These are phyloP conservation scores for Phytophthora niederhauseri DNA, from an alignment of 352 stramenopile species.

Conservation along the genomic window DNA sequence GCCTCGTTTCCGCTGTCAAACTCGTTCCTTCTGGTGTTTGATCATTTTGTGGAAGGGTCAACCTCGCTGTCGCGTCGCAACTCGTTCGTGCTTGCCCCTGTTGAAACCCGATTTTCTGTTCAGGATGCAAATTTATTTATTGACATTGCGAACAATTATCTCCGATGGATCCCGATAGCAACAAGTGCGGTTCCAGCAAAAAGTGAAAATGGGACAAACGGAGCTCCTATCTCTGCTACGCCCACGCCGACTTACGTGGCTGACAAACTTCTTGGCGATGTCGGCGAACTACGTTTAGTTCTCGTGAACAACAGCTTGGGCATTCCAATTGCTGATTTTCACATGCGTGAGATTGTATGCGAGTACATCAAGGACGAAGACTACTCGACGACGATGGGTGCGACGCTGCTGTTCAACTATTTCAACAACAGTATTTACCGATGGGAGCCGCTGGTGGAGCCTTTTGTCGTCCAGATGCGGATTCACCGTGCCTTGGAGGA, in stretches of 20 bases:
- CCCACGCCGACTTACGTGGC: conserved; percentile 45
- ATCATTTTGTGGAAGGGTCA: conserved; percentile 80
- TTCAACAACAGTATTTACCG: conserved; percentile 94
- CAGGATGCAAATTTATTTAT: conserved; percentile 86
- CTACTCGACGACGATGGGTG: conserved; percentile 78
- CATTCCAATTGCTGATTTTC: conserved; percentile 88
- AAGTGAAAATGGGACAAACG: conserved; percentile 10
- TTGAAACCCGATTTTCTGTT: conserved; percentile 88
- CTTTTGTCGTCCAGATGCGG: conserved; percentile 81
- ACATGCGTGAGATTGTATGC: conserved; percentile 88
- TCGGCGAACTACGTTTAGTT: conserved; percentile 84
- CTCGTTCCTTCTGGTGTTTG: conserved; percentile 80
- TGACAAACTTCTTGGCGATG: conserved; percentile 86
- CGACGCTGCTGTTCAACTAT: conserved; percentile 85
- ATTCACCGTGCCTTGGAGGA: conserved; percentile 72
- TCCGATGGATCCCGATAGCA: conserved; percentile 51
- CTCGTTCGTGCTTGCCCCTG: conserved; percentile 79
- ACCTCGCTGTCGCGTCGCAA: conserved; percentile 60
- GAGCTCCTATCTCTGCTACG: background rate
- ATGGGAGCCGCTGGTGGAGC: conserved; percentile 88
- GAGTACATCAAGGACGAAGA: conserved; percentile 89
- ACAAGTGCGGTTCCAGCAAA: conserved; percentile 22
- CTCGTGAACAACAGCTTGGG: conserved; percentile 90
- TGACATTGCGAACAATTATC: conserved; percentile 88
- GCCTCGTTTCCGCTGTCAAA: conserved; percentile 86